Evolutionary conservation across 2,329 filamentous ascomycete species (phyloP).

Genomic region (Uncinocarpus reesii): DNA sequence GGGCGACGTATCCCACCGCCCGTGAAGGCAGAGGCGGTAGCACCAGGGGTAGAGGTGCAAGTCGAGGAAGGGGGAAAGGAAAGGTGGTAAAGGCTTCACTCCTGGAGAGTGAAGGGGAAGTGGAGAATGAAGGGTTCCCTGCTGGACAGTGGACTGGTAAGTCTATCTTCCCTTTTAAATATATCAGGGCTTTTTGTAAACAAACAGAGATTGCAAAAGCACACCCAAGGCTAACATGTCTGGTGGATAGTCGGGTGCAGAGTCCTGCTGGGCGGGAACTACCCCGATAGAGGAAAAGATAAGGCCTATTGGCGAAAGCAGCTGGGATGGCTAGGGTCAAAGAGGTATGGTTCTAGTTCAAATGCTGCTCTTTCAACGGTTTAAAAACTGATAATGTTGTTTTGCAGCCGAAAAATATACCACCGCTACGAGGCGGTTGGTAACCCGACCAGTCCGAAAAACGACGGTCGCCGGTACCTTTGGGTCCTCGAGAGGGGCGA

Average conservation of each 20-base stretch:
- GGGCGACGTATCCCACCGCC: neutral
- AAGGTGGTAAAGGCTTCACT: neutral
- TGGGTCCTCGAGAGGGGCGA: constrained; percentile 15
- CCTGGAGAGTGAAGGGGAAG: neutral
- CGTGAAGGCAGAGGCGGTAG: neutral
- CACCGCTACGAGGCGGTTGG: constrained; percentile 18
- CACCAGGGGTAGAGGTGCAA: neutral
- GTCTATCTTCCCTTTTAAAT: neutral
- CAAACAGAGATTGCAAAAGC: neutral
- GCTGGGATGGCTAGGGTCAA: constrained; percentile 16
- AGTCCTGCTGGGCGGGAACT: constrained; percentile 13
- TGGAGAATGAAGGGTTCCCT: neutral
- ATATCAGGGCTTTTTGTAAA: neutral
- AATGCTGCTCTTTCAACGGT: neutral
- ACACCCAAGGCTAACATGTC: neutral
- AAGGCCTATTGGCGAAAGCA: constrained; percentile 14
- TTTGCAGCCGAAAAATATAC: constrained; percentile 9
- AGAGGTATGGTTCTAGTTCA: constrained; percentile 6
- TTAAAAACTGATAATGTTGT: neutral
- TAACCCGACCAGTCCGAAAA: constrained; percentile 8
- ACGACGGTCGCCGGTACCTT: constrained; percentile 9
- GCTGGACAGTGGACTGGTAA: constrained; percentile 12
- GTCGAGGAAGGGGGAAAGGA: neutral
- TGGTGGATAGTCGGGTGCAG: constrained; percentile 11
- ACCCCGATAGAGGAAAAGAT: constrained; percentile 10